Percentiles rank a stretch among this genome's conserved stretches.
phyloP scores from a whole-genome alignment of 1,139 yeast genomes.

The Taiozyma onychis region DNA sequence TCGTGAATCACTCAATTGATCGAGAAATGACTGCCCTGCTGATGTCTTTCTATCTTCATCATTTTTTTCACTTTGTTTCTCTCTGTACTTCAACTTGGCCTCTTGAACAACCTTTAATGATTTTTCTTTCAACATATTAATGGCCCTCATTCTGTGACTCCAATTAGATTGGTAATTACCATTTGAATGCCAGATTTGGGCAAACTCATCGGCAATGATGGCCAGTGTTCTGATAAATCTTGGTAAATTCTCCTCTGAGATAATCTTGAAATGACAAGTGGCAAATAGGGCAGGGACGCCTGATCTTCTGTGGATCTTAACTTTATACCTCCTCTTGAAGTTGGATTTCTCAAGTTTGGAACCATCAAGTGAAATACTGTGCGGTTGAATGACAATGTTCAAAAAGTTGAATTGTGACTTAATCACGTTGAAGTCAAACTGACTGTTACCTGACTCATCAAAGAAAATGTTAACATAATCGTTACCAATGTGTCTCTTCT shows the following conservation, averaged over 20 bases:
- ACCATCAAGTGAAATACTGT: slow-evolving; percentile 26
- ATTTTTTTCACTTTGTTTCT: slow-evolving; percentile 3
- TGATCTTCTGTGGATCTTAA: slow-evolving; percentile 55
- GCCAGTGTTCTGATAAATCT: slow-evolving; percentile 62
- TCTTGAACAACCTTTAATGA: slow-evolving; percentile 26
- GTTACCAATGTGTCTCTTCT: slow-evolving; percentile 85
- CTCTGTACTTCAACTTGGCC: slow-evolving; percentile 6
- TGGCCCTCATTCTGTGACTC: slow-evolving; percentile 60
- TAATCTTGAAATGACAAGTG: slow-evolving; percentile 67
- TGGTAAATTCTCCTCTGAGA: slow-evolving; percentile 56
- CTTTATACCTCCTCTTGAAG: slow-evolving; percentile 37
- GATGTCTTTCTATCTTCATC: slow-evolving; percentile 8
- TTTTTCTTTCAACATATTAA: slow-evolving; percentile 42
- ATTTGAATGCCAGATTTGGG: slow-evolving; percentile 62
- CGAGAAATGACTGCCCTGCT: slow-evolving; percentile 21
- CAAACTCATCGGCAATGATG: slow-evolving; percentile 64
- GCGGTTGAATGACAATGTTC: slow-evolving; percentile 74
- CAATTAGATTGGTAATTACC: slow-evolving; percentile 56
- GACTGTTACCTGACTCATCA: slow-evolving; percentile 61
- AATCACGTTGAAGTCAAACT: slow-evolving; percentile 63
- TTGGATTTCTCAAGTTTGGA: slow-evolving; percentile 1
- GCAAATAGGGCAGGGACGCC: slow-evolving; percentile 78
- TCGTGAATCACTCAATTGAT: slow-evolving; percentile 11
- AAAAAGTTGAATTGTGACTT: slow-evolving; percentile 79
- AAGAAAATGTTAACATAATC: slow-evolving; percentile 75